phyloP scores from a whole-genome alignment of 2,329 filamentous ascomycete species.

The Blumeriella jaapii region DNA sequence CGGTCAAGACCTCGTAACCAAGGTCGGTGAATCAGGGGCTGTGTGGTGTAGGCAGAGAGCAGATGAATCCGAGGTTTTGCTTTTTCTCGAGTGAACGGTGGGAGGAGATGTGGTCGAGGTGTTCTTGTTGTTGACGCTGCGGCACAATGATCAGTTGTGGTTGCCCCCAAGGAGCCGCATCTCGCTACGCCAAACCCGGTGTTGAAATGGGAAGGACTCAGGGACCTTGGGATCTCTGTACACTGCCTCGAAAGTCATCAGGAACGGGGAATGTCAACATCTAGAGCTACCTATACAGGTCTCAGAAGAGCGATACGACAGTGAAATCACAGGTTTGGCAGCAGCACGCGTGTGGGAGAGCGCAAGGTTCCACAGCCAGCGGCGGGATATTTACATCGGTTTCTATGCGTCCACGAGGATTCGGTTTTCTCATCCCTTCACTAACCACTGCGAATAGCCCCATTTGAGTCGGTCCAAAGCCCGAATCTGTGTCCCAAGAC shows the following conservation, averaged over 20 bases:
- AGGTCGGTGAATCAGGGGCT: background rate
- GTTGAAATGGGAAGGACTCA: conserved; percentile 9
- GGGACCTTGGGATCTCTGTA: background rate
- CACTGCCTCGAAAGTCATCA: too few species aligned
- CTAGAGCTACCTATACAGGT: too few species aligned
- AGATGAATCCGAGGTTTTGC: background rate
- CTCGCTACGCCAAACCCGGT: conserved; percentile 4
- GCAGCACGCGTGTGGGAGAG: too few species aligned
- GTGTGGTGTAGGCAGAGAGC: background rate
- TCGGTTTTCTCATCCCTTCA: conserved; percentile 27
- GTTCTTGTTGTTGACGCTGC: conserved; percentile 4
- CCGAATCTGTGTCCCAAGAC: conserved; percentile 65
- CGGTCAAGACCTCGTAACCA: background rate
- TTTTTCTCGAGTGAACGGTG: too few species aligned
- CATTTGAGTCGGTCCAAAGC: conserved; percentile 78
- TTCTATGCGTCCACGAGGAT: conserved; percentile 6
- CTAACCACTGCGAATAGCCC: conserved; percentile 78
- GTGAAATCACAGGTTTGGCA: too few species aligned
- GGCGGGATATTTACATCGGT: conserved; percentile 4
- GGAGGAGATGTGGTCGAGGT: too few species aligned
- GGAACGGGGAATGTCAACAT: too few species aligned
- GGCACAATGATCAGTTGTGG: background rate
- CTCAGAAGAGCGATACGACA: too few species aligned
- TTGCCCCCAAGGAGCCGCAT: conserved; percentile 2
- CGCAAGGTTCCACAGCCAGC: too few species aligned